These are phyloP conservation scores for Jamesozyma hellenica DNA, from an alignment of 805 yeast genomes.

Conservation along the genomic window DNA sequence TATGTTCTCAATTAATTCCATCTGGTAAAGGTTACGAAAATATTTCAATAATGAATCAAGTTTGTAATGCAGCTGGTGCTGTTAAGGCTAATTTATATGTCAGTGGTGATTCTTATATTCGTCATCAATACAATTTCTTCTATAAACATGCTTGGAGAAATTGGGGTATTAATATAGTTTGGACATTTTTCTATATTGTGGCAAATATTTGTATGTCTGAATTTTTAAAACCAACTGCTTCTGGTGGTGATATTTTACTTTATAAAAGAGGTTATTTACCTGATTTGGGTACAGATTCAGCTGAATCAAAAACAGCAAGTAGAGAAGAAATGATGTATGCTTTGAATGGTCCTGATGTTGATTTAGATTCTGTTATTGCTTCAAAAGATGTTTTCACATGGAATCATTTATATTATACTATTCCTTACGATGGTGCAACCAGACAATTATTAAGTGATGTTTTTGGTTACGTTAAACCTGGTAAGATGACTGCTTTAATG, in stretches of 20 bases:
- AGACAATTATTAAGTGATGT: conserved; percentile 46
- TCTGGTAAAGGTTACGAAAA: conserved; percentile 44
- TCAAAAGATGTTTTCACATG: conserved; percentile 55
- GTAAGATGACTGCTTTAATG: conserved; percentile 73
- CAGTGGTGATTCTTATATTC: conserved; percentile 41
- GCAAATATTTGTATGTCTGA: conserved; percentile 31
- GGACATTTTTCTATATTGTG: conserved; percentile 33
- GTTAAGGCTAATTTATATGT: conserved; percentile 36
- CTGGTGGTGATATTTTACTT: conserved; percentile 34
- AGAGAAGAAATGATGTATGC: conserved; percentile 34
- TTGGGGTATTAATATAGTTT: conserved; percentile 45
- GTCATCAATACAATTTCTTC: conserved; percentile 32
- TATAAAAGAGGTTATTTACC: conserved; percentile 39
- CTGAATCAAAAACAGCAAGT: conserved; percentile 30
- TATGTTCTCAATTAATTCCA: conserved; percentile 43
- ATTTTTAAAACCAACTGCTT: conserved; percentile 29
- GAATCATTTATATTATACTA: conserved; percentile 58
- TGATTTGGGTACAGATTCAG: conserved; percentile 26
- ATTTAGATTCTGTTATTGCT: conserved; percentile 25
- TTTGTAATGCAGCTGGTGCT: conserved; percentile 48
- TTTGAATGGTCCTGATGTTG: conserved; percentile 26
- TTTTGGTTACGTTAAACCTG: conserved; percentile 71
- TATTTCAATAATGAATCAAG: conserved; percentile 31
- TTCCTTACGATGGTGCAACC: conserved; percentile 50
- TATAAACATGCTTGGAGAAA: conserved; percentile 49